Evolutionary conservation across 208 protist genomes (phyloP), one percentile per base, ranked within the genome.

Genomic region (Trypanosoma vivax): DNA sequence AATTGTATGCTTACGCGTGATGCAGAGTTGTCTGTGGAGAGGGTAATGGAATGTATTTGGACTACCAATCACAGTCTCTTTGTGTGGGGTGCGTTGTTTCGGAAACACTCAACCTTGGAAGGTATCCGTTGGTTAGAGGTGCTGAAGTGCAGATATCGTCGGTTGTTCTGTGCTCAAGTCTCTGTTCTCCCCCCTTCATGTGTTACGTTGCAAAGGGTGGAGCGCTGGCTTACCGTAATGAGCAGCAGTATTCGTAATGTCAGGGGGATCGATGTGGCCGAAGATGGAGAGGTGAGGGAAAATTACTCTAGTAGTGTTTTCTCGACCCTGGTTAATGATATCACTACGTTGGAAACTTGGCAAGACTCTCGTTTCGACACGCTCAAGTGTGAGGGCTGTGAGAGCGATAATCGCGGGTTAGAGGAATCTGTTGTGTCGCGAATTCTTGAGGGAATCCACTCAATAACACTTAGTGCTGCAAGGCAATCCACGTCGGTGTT

Each of bases 291-390:
- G 23, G 39, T n/a, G 13, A 5, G 35, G 10, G 7, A 25, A 43
- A 13, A 31, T n/a, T n/a, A n/a, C n/a, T n/a, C n/a, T n/a, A n/a
- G n/a, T n/a, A n/a, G n/a, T n/a, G n/a, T n/a, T n/a, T n/a, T n/a
- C n/a, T n/a, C n/a, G n/a, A 30, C 52, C n/a, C 43, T 81, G 19
- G 66, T 75, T 28, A 68, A 60, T 42, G 73, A 86, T 33, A 47
- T 81, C 24, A 71, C 65, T 18, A 68, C 62, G 3, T 42, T 82
- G 23, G 74, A 87, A 24, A 35, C 62, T 21, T 55, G 63, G 19
- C 64, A 58, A 10, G 42, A 48, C 5, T 51, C 19, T 16, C 52
- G 58, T 43, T 34, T 37, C 21, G 9, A 19, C 21, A 6, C 34
- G 11, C 4, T 40, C 38, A 13, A 33, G 2, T 7, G 24, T 24